Evolutionary conservation across 1,284 basidiomycete genomes (phyloP).

Genomic region (Cryptococcus depauperatus): DNA sequence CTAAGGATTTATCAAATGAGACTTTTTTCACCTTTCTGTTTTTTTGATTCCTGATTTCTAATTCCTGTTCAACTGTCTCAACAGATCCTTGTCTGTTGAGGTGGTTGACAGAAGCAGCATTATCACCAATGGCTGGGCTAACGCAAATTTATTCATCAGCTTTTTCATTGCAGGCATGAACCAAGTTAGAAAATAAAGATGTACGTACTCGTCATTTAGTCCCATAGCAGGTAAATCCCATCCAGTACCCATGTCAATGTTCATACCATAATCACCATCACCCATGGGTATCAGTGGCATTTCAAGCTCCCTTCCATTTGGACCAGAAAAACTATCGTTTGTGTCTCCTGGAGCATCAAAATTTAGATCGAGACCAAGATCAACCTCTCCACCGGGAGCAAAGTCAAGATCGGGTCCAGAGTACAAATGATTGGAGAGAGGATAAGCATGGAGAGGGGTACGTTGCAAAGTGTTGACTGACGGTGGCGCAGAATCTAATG

Average conservation of each 20-base stretch:
- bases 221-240: too few relatives aligned
- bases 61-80: not conserved
- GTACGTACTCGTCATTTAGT: not conserved
- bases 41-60: conserved; percentile 13
- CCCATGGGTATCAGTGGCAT: conserved; percentile 2
- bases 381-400: conserved; percentile 14
- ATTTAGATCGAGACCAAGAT: conserved; percentile 13
- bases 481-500: conserved; percentile 4
- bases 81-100: not conserved
- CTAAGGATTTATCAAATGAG: conserved; percentile 7
- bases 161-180: too few relatives aligned
- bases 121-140: too few relatives aligned
- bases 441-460: conserved; percentile 8
- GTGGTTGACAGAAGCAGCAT: too few relatives aligned
- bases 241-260: too few relatives aligned
- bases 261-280: conserved; percentile 5
- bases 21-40: conserved; percentile 14
- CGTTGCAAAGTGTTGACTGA: not conserved
- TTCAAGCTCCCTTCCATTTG: conserved; percentile 13
- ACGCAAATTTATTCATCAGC: too few relatives aligned
- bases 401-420: conserved; percentile 5
- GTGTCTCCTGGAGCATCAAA: conserved; percentile 4
- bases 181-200: too few relatives aligned
- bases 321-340: conserved; percentile 15
- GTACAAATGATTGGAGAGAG: conserved; percentile 9